Base-by-base conservation (phyloP, 2,329 filamentous ascomycete species). In the Stemphylium beticola region DNA sequence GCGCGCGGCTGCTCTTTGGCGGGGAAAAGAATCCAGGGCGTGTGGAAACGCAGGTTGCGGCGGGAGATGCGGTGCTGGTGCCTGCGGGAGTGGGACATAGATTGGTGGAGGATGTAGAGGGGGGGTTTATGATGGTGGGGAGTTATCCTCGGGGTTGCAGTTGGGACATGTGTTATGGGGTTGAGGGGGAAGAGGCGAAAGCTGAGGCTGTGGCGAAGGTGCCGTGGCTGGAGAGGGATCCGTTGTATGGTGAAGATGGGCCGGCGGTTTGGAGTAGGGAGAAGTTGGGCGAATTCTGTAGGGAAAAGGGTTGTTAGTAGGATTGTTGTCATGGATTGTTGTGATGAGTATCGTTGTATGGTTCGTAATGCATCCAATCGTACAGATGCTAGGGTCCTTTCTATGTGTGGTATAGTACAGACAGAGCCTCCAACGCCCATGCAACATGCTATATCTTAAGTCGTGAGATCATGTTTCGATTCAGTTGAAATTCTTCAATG, bases 91-190 rank as follows among this genome's bases (percentile, higher is more conserved):
- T 90, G 17, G 82, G 80, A 2, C 87, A 91, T 77, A 77, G 85
- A 5, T 72, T 90, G 54, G 62, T 89, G 12, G 78, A 86, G 56
- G 85, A 89, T 66, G 47, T 81, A 17, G 73, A 77, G 15, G 78
- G 79, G 2, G 78, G 75, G 1, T 90, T 90, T 67, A 75, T 83
- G 67, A 89, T 90, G 87, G 82, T 90, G 0, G 88, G 87, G 0
- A 82, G 81, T 42, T 90, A 91, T 77, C 87, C 86, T 0, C 75
- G 61, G 20, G 82, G 80, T 0, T 76, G 76, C 14, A 79, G 71
- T 15, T 91, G 86, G 86, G 87, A 90, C 71, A 90, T 91, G 88
- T 90, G 87, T 63, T 68, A 90, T 76, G 87, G 87, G 1, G 78
- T 77, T 46, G 64, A 77, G 33, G 83, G 78, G 0, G 87, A 89